A percentile compares a stretch with the other conserved stretches of the same genome.
These are phyloP conservation scores for Blyttiomyces sp. DNA, from an alignment of 371 early-diverging fungal species.

Conservation along the genomic window DNA sequence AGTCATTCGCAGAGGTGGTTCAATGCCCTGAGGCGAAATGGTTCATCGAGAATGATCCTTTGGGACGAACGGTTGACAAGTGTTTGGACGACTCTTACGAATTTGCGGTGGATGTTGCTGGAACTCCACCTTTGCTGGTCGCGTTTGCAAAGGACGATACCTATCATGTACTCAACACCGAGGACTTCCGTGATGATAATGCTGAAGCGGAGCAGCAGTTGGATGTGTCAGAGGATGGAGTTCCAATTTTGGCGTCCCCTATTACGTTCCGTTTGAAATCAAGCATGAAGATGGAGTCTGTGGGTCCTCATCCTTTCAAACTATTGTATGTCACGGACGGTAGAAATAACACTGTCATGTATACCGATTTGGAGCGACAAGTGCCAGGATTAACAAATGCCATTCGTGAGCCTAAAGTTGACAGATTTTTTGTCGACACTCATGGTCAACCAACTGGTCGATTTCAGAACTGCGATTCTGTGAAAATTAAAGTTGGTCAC, in stretches of 20 bases:
- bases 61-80: conserved; percentile 16
- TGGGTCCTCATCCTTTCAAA: conserved; percentile 22
- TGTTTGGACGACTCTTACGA: conserved; percentile 25
- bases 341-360: conserved; percentile 39
- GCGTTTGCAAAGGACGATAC: conserved; percentile 1
- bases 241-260: not conserved
- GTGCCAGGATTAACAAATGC: not conserved
- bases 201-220: not conserved
- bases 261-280: conserved; percentile 1
- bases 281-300: conserved; percentile 21
- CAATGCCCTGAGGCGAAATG: conserved; percentile 31
- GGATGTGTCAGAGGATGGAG: not conserved
- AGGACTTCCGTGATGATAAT: not conserved
- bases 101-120: conserved; percentile 14
- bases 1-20: conserved; percentile 22
- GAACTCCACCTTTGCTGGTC: conserved; percentile 25
- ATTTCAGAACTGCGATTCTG: conserved; percentile 30
- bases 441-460: conserved; percentile 30
- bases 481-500: conserved; percentile 22
- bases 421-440: conserved; percentile 29
- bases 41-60: conserved; percentile 1
- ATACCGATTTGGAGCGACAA: not conserved
- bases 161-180: not conserved
- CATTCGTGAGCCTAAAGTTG: conserved; percentile 10
- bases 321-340: conserved; percentile 35